Base-by-base conservation (phyloP, 768 basidiomycete species). In the Dentipellis fragilis region DNA sequence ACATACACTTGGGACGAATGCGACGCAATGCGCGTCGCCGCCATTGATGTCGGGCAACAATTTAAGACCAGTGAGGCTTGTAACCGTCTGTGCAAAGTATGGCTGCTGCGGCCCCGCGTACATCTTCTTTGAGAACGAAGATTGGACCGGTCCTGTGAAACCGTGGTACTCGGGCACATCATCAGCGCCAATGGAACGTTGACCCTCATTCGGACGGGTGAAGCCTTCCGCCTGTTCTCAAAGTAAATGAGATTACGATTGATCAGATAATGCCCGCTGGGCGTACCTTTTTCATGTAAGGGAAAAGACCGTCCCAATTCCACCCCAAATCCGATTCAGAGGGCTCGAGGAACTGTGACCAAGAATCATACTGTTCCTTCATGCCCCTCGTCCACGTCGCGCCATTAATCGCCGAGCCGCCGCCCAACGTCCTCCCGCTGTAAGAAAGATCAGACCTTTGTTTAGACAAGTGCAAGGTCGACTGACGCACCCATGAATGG, bases 81-180 rank as follows among this genome's bases (percentile, higher is more conserved):
- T 17, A n/a, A 19, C 42, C 75, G 62, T 76, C 72, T 4, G 21
- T 12, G 77, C 65, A 62, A 81, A 83, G 17, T 64, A 71, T 2
- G 66, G 55, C 57, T 81, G 80, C 49, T 80, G 77, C 3, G 79
- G 77, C 2, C 79, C 80, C 14, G 79, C 78, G 58, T 78, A 81
- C 76, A 82, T 82, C 5, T 59, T 64, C 63, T 73, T 75, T 12
- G 75, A 77, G 60, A 72, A 77, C 1, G 77, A 76, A 21, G 79
- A 77, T 58, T 80, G 77, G 0, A 83, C 73, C 2, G 80, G 80
- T 0, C 81, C 81, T 1, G 66, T 54, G 19, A 69, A 73, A 5
- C 80, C 80, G 60, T 83, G 80, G 59, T 78, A 81, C 7, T 68
- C 68, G 1, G 68, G 65, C 54, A 78, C 70, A 72, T 39, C 62